Base-by-base conservation (phyloP, 2,329 filamentous ascomycete genomes). In the Colletotrichum truncatum region DNA sequence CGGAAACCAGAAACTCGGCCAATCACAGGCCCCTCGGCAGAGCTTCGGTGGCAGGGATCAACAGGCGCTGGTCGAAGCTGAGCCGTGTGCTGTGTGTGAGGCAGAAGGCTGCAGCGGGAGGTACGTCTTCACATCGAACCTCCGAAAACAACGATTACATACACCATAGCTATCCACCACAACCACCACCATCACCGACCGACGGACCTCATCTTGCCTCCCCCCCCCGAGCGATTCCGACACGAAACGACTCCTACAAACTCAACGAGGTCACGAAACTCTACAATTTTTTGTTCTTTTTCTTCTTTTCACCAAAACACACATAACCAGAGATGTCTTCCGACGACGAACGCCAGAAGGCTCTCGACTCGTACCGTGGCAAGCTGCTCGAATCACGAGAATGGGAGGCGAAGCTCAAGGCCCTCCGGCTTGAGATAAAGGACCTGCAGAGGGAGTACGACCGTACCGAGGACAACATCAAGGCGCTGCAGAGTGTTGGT, bases 401-500 rank as follows among this genome's bases (percentile, higher is more conserved):
- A 86, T 98, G 94, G 94, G 97, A 99, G 81, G 91, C 95, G 55
- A 99, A 98, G 86, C 88, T 99, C 67, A 99, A 98, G 85, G 89
- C 91, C 56, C 84, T 99, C 73, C 93, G 96, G 68, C 84, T 97
- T 81, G 96, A 98, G 72, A 98, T 99, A 80, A 99, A 98, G 84
- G 93, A 92, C 66, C 82, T 98, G 59, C 93, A 97, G 78, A 94
- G 92, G 76, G 94, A 98, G 74, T 99, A 94, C 75, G 95, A 99
- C 78, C 90, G 95, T 71, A 98, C 96, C 57, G 96, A 99, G 78
- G 97, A 99, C 71, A 98, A 98, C 83, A 98, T 99, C 86, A 99
- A 99, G 85, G 96, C 96, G 71, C 84, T 99, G 75, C 96, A 99
- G 84, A 98, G 96, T 79, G 96, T 99, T 59, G 96, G 96, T 53